These are phyloP conservation scores for Penicillium sp. DNA, from an alignment of 2,329 filamentous ascomycete genomes.

Conservation along the genomic window DNA sequence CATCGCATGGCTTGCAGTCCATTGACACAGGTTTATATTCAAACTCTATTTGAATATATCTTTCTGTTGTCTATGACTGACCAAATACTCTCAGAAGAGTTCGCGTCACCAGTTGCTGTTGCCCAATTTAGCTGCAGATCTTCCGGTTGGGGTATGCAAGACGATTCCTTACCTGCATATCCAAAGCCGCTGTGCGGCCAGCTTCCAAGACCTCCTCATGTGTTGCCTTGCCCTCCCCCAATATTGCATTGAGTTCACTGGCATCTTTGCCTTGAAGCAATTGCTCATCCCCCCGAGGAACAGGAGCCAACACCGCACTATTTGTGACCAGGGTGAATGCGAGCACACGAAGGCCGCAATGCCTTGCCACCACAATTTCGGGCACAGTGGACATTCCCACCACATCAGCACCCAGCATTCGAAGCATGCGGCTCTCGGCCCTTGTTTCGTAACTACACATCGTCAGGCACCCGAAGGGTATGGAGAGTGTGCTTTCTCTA, in stretches of 20 bases:
- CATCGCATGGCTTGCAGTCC: neutral
- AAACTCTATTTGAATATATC: neutral
- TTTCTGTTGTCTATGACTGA: neutral
- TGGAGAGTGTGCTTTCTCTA: slow-evolving; percentile 5
- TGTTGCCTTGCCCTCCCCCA: slow-evolving; percentile 61
- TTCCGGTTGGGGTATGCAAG: neutral
- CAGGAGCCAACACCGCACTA: slow-evolving; percentile 59
- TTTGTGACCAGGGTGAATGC: slow-evolving; percentile 68
- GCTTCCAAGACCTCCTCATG: slow-evolving; percentile 66
- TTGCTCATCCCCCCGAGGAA: slow-evolving; percentile 58
- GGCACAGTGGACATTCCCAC: slow-evolving; percentile 71
- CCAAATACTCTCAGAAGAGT: slow-evolving; percentile 32
- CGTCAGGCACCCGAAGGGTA: neutral
- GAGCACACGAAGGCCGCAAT: slow-evolving; percentile 62
- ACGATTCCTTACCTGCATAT: slow-evolving; percentile 56
- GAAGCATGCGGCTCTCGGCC: slow-evolving; percentile 64
- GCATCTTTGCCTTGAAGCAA: slow-evolving; percentile 52
- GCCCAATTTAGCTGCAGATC: slow-evolving; percentile 18
- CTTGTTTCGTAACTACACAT: slow-evolving; percentile 58
- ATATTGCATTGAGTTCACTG: slow-evolving; percentile 53
- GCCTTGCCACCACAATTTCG: slow-evolving; percentile 65
- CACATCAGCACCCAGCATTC: slow-evolving; percentile 62
- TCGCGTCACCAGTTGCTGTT: slow-evolving; percentile 39
- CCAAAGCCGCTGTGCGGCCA: slow-evolving; percentile 58
- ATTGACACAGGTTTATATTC: neutral